Percentiles rank a stretch among this genome's conserved stretches.
These are phyloP conservation scores for Entomortierella lignicola DNA, from an alignment of 192 early-diverging fungal genomes.

Conservation along the genomic window DNA sequence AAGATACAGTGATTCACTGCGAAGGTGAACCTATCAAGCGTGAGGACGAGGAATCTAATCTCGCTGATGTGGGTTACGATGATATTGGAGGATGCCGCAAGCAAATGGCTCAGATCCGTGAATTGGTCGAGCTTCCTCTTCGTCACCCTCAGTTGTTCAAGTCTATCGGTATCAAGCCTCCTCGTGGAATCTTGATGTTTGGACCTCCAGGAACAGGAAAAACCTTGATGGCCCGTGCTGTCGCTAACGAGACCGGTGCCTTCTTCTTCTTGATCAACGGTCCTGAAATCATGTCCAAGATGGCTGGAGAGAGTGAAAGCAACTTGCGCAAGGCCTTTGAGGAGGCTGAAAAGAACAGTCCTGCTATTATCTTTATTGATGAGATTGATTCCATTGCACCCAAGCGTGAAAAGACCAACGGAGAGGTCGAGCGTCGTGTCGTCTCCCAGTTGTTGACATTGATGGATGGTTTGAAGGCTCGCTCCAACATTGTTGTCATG, in stretches of 20 bases:
- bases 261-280: constrained; percentile 99
- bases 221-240: constrained; percentile 97
- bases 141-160: constrained; percentile 99
- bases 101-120: constrained; percentile 99
- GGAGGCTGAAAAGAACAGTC: constrained; percentile 98
- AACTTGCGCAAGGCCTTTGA: constrained; percentile 99
- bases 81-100: constrained; percentile 98
- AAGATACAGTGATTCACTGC: constrained; percentile 98
- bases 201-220: constrained; percentile 99
- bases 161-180: constrained; percentile 99
- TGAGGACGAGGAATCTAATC: constrained; percentile 95
- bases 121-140: constrained; percentile 96
- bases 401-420: constrained; percentile 99
- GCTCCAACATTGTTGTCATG: constrained; percentile 98
- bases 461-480: constrained; percentile 98
- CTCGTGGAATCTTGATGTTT: constrained; percentile 97
- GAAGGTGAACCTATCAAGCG: constrained; percentile 99
- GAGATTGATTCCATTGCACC: constrained; percentile 99
- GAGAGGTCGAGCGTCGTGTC: constrained; percentile 98
- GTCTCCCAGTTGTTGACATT: constrained; percentile 98
- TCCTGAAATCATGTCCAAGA: constrained; percentile 99
- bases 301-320: constrained; percentile 98
- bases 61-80: constrained; percentile 97
- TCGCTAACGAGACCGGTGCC: constrained; percentile 99
- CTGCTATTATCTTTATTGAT: constrained; percentile 98